Percentiles rank a stretch among this genome's conserved stretches.
These are phyloP conservation scores for Casuarina glauca DNA, from an alignment of 306 rosid genomes.

Conservation along the genomic window DNA sequence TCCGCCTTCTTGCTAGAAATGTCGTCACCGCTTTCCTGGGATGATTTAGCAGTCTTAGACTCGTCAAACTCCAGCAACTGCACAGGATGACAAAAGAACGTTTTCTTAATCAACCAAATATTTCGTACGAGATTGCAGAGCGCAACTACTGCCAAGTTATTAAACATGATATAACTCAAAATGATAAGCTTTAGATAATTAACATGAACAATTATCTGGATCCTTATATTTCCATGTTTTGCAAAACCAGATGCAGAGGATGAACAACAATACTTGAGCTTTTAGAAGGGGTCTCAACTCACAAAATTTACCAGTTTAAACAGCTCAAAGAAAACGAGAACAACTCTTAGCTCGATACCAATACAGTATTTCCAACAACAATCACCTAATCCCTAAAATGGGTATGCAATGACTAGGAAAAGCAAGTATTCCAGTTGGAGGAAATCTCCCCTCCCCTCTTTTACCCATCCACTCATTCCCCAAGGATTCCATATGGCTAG, in stretches of 20 bases:
- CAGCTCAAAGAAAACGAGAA: no score
- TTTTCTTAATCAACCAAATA: conserved; percentile 9
- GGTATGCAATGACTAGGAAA: background rate
- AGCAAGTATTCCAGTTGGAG: background rate
- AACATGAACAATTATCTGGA: background rate
- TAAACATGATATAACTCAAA: background rate
- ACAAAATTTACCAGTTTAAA: no score
- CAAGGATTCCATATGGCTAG: background rate
- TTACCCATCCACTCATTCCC: background rate
- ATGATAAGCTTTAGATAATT: background rate
- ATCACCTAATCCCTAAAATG: background rate
- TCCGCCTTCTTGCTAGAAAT: conserved; percentile 70
- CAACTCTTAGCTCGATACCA: background rate
- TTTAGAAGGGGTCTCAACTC: no score
- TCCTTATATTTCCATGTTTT: background rate
- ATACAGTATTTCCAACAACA: background rate
- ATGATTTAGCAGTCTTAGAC: conserved; percentile 54
- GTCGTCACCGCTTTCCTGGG: conserved; percentile 50
- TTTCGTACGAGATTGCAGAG: conserved; percentile 2
- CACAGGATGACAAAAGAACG: conserved; percentile 21
- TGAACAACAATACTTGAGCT: background rate
- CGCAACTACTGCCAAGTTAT: background rate
- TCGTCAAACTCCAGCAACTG: conserved; percentile 93
- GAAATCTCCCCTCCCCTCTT: background rate
- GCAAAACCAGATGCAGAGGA: background rate